Conservation (phyloP, 352 stramenopile genomes). For the Pythium brachiatum region DNA sequence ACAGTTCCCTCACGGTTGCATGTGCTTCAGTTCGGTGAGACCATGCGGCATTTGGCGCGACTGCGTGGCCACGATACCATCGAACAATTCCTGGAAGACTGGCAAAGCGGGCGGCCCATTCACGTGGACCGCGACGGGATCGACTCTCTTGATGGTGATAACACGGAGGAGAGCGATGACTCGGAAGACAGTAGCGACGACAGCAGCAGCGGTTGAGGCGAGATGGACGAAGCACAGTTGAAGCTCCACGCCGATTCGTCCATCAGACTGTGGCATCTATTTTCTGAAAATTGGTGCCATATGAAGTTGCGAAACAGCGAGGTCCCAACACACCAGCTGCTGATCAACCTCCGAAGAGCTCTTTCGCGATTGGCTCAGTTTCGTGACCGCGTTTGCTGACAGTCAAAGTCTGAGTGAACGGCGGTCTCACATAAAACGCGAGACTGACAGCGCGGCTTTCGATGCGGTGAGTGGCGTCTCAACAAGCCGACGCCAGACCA, state of each 20-base stretch:
- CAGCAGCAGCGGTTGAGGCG: background rate
- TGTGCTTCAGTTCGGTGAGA: conserved; percentile 39
- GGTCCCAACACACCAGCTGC: conserved; percentile 11
- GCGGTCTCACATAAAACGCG: background rate
- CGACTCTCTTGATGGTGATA: background rate
- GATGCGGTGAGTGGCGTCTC: background rate
- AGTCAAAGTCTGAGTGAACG: background rate
- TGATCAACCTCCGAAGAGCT: conserved; percentile 3
- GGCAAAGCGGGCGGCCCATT: conserved; percentile 18
- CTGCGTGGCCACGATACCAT: conserved; percentile 28
- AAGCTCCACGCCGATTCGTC: too few relatives aligned
- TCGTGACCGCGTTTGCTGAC: background rate
- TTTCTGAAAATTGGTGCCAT: conserved; percentile 11
- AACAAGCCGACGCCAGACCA: background rate
- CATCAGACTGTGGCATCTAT: background rate
- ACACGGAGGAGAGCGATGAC: conserved; percentile 17
- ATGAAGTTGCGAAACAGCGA: conserved; percentile 24
- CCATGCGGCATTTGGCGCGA: conserved; percentile 42
- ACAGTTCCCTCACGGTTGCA: background rate
- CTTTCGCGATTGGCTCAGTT: conserved; percentile 18
- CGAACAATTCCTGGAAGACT: conserved; percentile 20
- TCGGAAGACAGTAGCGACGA: background rate
- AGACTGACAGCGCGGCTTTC: background rate
- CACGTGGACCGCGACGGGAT: conserved; percentile 14
- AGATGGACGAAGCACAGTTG: conserved; percentile 1